Evolutionary conservation across 768 basidiomycete genomes (phyloP).

Genomic region (Termitomyces sp.): DNA sequence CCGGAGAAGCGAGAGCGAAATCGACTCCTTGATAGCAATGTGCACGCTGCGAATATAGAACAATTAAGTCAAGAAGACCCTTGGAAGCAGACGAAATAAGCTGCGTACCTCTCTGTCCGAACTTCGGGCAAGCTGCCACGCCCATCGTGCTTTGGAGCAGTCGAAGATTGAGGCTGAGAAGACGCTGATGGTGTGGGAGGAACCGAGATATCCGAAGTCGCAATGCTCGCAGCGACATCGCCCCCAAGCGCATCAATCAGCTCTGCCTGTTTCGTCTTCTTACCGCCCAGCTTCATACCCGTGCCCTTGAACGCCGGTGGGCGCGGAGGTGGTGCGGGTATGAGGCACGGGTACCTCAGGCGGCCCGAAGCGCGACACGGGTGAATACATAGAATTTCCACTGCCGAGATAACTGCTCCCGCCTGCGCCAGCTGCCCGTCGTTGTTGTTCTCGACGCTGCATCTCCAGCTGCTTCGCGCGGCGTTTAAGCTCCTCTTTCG

Average conservation of each 20-base stretch:
- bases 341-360: constrained; percentile 41
- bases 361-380: constrained; percentile 67
- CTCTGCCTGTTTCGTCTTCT: constrained; percentile 87
- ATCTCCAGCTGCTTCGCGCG: constrained; percentile 97
- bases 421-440: constrained; percentile 52
- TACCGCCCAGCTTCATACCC: constrained; percentile 95
- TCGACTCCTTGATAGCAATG: constrained; percentile 74
- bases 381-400: constrained; percentile 62
- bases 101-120: constrained; percentile 61
- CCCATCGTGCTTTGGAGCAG: constrained; percentile 38
- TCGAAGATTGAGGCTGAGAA: constrained; percentile 34
- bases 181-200: constrained; percentile 42
- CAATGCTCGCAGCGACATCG: constrained; percentile 50
- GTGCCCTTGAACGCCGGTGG: constrained; percentile 85
- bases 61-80: background rate
- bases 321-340: constrained; percentile 38
- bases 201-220: constrained; percentile 32
- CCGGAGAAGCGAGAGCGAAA: constrained; percentile 76
- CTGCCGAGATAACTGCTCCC: constrained; percentile 61
- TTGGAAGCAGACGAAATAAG: background rate
- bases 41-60: constrained; percentile 57
- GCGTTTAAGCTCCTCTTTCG: constrained; percentile 97
- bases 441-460: constrained; percentile 92
- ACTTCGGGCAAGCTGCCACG: constrained; percentile 72
- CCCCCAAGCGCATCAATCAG: constrained; percentile 84